A percentile compares a stretch with the other conserved stretches of the same genome.
phyloP scores from a whole-genome alignment of 176 grass and related monocot genomes.

The Carex littledalei region DNA sequence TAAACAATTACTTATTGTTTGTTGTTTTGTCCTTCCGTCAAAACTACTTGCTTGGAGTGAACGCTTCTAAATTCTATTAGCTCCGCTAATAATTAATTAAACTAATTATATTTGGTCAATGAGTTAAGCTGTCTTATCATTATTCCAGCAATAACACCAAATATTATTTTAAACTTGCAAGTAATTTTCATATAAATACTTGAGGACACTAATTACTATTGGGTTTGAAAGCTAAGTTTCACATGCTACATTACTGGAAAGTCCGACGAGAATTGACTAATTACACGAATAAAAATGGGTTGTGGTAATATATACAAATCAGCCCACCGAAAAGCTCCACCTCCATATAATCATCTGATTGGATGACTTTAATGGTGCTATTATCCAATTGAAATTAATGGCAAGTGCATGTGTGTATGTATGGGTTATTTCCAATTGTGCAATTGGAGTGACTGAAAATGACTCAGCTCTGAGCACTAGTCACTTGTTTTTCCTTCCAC shows the following conservation, averaged over 20 bases:
- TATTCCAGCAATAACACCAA: background rate
- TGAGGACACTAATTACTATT: background rate
- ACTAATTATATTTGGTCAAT: background rate
- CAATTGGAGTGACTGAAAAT: background rate
- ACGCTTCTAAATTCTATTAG: background rate
- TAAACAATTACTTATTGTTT: background rate
- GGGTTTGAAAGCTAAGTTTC: background rate
- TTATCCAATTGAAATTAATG: background rate
- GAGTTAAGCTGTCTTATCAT: background rate
- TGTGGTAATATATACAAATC: background rate
- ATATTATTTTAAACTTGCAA: background rate
- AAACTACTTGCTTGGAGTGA: background rate
- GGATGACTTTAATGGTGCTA: background rate
- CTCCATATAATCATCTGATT: background rate
- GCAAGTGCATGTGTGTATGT: background rate
- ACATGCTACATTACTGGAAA: background rate
- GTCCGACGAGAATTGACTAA: background rate
- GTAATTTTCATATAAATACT: background rate
- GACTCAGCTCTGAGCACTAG: background rate
- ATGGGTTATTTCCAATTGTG: background rate
- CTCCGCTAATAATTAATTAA: background rate
- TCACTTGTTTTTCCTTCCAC: background rate
- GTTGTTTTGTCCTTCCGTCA: background rate
- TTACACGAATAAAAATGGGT: background rate
- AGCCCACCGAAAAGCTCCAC: background rate